Conservation (phyloP, 2,329 filamentous ascomycete species). For the Cordyceps militaris region DNA sequence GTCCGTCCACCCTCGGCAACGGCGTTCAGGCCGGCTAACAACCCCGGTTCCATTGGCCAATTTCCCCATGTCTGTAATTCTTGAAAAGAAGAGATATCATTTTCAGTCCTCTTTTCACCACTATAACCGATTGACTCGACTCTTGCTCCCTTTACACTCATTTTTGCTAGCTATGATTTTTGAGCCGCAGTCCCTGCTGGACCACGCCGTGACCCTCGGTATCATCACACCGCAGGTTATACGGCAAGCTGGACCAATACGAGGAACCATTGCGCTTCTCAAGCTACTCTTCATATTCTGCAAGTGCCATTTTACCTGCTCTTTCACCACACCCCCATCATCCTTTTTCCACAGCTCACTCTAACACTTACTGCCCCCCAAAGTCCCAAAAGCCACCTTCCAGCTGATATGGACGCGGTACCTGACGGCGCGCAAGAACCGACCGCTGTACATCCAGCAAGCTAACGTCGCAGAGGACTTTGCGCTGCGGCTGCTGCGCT, state of each 20-base stretch:
- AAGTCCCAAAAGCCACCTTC: slow-evolving; percentile 3
- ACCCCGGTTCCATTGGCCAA: background rate
- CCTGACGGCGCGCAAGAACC: slow-evolving; percentile 4
- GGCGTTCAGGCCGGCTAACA: background rate
- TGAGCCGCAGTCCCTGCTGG: slow-evolving; percentile 3
- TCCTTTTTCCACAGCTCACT: background rate
- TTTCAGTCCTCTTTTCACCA: background rate
- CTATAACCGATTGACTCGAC: no score
- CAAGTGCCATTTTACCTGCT: background rate
- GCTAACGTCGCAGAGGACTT: slow-evolving; percentile 4
- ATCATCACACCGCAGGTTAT: slow-evolving; percentile 1
- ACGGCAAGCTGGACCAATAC: background rate
- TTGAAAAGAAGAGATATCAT: background rate
- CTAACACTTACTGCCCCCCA: background rate
- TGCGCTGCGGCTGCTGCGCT: slow-evolving; percentile 2
- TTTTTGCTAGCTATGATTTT: slow-evolving; percentile 1
- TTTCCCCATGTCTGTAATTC: background rate
- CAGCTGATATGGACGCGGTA: slow-evolving; percentile 6
- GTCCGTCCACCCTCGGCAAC: background rate
- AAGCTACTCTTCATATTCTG: background rate
- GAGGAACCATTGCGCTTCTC: background rate
- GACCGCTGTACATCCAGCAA: slow-evolving; percentile 4
- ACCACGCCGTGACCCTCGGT: slow-evolving; percentile 1
- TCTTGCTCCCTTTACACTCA: background rate
- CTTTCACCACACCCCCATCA: background rate